Percentiles rank a stretch among this genome's conserved stretches.
Conservation (phyloP, 2,329 filamentous ascomycete species). For the Pyricularia pennisetigena region DNA sequence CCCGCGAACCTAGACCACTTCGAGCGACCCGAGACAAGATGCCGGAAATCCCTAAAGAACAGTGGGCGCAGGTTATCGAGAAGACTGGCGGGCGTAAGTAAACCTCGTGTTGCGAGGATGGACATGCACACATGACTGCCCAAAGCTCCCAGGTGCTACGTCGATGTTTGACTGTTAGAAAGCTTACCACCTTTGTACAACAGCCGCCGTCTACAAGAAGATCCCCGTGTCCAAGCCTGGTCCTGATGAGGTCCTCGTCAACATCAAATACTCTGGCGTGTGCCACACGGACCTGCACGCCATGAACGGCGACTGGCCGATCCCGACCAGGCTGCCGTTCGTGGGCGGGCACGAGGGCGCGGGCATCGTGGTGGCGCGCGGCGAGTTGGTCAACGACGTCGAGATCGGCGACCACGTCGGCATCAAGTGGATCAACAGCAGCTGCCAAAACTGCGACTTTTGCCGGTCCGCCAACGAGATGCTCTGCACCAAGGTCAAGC, state of each 20-base stretch:
- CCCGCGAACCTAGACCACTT: not conserved
- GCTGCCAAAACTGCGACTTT: constrained; percentile 74
- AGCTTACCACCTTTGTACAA: not conserved
- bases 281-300: constrained; percentile 69
- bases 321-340: constrained; percentile 70
- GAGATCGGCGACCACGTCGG: constrained; percentile 78
- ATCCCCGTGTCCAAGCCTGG: constrained; percentile 66
- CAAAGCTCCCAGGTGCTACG: not conserved
- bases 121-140: not conserved
- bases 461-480: constrained; percentile 76
- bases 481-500: constrained; percentile 62
- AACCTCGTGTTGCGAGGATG: constrained; percentile 10
- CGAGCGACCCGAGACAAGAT: constrained; percentile 19
- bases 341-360: constrained; percentile 77
- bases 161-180: no score
- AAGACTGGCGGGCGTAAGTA: constrained; percentile 61
- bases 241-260: constrained; percentile 18
- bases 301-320: constrained; percentile 81
- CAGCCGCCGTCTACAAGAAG: constrained; percentile 62
- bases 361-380: constrained; percentile 78
- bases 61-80: constrained; percentile 89
- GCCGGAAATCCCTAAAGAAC: constrained; percentile 60
- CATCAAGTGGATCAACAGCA: constrained; percentile 89
- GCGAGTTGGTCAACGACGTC: constrained; percentile 63
- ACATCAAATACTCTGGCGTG: constrained; percentile 53